These are phyloP conservation scores for Ormosia semicastrata DNA, from an alignment of 306 rosid species.

Conservation along the genomic window DNA sequence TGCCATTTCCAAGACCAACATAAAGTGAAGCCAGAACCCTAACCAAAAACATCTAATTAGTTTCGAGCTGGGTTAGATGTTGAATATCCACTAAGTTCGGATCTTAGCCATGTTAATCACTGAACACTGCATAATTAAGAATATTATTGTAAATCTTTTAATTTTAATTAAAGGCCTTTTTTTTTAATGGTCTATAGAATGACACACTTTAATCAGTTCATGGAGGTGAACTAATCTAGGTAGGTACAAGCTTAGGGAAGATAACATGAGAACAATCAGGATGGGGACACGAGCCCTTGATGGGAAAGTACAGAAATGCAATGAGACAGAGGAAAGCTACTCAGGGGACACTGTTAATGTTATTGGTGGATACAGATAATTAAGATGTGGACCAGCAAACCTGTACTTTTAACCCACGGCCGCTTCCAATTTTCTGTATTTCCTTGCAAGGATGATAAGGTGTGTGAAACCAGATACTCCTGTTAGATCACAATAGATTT, in stretches of 20 bases:
- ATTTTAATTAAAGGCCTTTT: too few species aligned
- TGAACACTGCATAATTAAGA: too few species aligned
- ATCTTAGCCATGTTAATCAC: too few species aligned
- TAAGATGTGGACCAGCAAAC: not conserved
- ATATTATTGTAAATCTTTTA: too few species aligned
- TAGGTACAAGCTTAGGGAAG: not conserved
- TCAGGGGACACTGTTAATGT: not conserved
- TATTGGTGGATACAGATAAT: not conserved
- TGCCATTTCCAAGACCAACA: too few species aligned
- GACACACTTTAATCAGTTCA: too few species aligned
- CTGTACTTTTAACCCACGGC: not conserved
- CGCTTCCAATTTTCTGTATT: not conserved
- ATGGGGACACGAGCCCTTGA: constrained; percentile 15
- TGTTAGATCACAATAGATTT: not conserved
- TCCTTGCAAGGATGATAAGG: not conserved
- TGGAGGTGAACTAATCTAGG: too few species aligned
- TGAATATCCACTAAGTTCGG: too few species aligned
- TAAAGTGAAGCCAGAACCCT: too few species aligned
- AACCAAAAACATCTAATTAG: too few species aligned
- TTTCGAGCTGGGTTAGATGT: too few species aligned
- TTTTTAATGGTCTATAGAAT: too few species aligned
- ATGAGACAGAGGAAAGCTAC: constrained; percentile 5
- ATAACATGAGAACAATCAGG: constrained; percentile 4
- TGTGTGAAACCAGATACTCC: not conserved
- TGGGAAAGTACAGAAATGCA: constrained; percentile 30